Evolutionary conservation across 345 rosid species (phyloP).

Genomic region (Hirschfeldia incana): DNA sequence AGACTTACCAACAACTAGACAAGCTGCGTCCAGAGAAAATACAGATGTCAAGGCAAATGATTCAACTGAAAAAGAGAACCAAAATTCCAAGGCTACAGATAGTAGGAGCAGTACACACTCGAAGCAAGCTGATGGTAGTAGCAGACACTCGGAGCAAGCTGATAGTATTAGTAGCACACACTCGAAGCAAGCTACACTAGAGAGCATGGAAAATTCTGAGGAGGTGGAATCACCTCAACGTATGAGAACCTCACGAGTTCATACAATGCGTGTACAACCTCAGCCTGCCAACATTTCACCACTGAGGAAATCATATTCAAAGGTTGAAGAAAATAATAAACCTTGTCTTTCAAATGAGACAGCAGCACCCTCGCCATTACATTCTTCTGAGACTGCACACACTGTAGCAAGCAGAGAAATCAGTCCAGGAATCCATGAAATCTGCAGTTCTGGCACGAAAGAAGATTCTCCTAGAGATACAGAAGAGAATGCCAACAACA

Average conservation of each 20-base stretch:
- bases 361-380: constrained; percentile 3
- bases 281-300: constrained; percentile 30
- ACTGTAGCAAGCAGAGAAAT: constrained; percentile 24
- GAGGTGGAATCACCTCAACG: constrained; percentile 34
- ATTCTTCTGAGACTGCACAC: constrained; percentile 22
- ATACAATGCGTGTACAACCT: constrained; percentile 29
- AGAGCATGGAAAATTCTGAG: constrained; percentile 29
- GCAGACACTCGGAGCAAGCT: constrained; percentile 25
- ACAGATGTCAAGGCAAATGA: constrained; percentile 35
- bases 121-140: constrained; percentile 22
- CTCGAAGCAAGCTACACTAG: constrained; percentile 30
- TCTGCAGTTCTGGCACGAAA: constrained; percentile 23
- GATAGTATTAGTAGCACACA: constrained; percentile 13
- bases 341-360: constrained; percentile 21
- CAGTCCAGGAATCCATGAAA: constrained; percentile 24
- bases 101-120: constrained; percentile 22
- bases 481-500: constrained; percentile 25
- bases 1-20: constrained; percentile 24
- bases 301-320: constrained; percentile 8
- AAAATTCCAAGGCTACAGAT: constrained; percentile 31
- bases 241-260: constrained; percentile 31
- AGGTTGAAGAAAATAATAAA: constrained; percentile 24
- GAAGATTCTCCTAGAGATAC: constrained; percentile 25
- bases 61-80: constrained; percentile 40
- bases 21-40: constrained; percentile 21